Conservation (phyloP, 495 filamentous ascomycete species). For the Haplographium delicatum region DNA sequence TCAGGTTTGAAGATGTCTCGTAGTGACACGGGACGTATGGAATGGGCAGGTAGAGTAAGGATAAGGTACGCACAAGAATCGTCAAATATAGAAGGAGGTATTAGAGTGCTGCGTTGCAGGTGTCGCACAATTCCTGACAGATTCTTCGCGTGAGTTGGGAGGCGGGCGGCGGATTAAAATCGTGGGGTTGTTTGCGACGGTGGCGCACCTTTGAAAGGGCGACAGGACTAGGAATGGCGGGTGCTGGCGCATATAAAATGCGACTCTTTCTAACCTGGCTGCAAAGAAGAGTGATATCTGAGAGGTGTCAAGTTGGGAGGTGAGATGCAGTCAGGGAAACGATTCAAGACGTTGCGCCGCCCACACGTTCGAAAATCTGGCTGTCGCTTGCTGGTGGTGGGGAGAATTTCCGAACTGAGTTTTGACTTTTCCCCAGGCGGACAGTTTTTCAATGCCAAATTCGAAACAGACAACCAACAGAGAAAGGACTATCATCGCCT, state of each 20-base stretch:
- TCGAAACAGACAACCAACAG: no score
- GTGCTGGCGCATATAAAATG: not conserved
- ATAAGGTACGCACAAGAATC: no score
- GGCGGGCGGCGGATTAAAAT: not conserved
- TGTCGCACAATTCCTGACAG: not conserved
- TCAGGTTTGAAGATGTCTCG: not conserved
- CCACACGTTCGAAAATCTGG: no score
- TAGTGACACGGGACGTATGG: no score
- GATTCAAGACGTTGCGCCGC: not conserved
- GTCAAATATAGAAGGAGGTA: no score
- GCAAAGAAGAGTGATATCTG: not conserved
- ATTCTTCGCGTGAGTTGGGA: slow-evolving; percentile 1
- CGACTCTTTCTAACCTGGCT: not conserved
- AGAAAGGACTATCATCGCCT: no score
- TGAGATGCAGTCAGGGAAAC: not conserved
- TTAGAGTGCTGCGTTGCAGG: not conserved
- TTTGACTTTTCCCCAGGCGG: no score
- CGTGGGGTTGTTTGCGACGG: slow-evolving; percentile 1
- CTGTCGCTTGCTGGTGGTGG: slow-evolving; percentile 2
- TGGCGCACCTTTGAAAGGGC: not conserved
- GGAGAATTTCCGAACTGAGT: not conserved
- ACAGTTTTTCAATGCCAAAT: no score
- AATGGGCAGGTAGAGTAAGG: not conserved
- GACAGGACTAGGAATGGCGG: not conserved
- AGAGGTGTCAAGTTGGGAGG: not conserved